Conservation (phyloP, 164 flowering plant species). For the Stephania japonica region DNA sequence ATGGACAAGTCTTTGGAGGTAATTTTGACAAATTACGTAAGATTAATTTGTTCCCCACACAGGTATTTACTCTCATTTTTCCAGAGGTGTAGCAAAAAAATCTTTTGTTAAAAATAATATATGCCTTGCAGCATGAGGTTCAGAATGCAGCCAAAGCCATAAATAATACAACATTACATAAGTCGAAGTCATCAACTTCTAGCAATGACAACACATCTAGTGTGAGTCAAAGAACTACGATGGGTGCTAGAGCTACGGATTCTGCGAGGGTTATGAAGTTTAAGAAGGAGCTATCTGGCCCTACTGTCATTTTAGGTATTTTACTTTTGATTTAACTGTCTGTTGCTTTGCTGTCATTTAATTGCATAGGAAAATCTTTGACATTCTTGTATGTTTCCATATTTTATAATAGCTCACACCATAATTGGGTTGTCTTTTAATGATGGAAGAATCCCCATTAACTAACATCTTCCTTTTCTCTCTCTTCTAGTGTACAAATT, state of each 20-base stretch:
- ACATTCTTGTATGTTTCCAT: neutral
- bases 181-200: constrained; percentile 36
- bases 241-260: constrained; percentile 86
- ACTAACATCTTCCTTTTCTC: neutral
- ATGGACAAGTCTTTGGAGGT: constrained; percentile 51
- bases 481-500: neutral
- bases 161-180: constrained; percentile 23
- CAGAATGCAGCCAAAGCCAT: constrained; percentile 28
- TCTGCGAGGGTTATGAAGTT: constrained; percentile 85
- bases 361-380: neutral
- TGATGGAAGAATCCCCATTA: neutral
- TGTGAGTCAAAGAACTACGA: constrained; percentile 40
- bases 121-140: constrained; percentile 43
- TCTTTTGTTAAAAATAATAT: neutral
- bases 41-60: neutral
- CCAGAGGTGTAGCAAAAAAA: neutral
- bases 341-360: neutral
- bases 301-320: constrained; percentile 72
- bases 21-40: neutral
- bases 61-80: neutral
- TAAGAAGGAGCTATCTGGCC: constrained; percentile 65
- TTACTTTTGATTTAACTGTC: neutral
- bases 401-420: neutral
- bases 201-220: constrained; percentile 34
- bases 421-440: neutral